Base-by-base conservation (phyloP, 768 basidiomycete genomes). In the Rhodotorula graminis region DNA sequence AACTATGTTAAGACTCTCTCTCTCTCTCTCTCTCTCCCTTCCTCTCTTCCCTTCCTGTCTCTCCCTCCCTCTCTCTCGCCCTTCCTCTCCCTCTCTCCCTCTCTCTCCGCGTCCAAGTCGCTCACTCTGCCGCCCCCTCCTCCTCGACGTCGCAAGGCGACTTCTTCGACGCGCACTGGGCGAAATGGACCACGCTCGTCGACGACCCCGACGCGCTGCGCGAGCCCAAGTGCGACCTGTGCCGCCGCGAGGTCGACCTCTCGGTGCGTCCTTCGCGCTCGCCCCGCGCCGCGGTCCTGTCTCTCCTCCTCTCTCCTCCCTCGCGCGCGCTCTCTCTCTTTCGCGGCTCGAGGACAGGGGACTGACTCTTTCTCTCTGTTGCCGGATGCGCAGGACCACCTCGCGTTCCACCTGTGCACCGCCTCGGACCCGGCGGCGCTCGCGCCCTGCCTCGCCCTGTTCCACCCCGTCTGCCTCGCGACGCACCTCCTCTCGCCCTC, bases 361-460 rank as follows among this genome's bases (percentile, higher is more conserved):
- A 16, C 31, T 31, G 3, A 8, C 47, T 19, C 4, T 46, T 6
- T 14, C 6, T 14, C 19, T 18, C 19, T 12, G 10, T n/a, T n/a
- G n/a, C n/a, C 27, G 23, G 3, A 14, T 15, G 18, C 25, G 31
- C 65, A 75, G 76, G 73, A 79, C 47, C 82, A 81, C 71, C 69
- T 80, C 33, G 67, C 75, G 6, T 81, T 80, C 69, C 67, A 78
- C 15, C 75, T 81, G 23, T 82, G 82, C 68, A 70, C 69, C 10
- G 33, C 69, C 25, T 27, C 69, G 15, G 31, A 47, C 0, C 47
- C 64, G 31, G 0, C 42, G 37, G 80, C 81, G 60, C 27, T 61
- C 31, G 75, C 9, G 49, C 78, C 18, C 80, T 72, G 71, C 52
- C 33, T n/a, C 47, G 60, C 72, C 16, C 12, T 49, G 21, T 70